phyloP scores from a whole-genome alignment of 805 yeast species.

The Kazachstania viticola region DNA sequence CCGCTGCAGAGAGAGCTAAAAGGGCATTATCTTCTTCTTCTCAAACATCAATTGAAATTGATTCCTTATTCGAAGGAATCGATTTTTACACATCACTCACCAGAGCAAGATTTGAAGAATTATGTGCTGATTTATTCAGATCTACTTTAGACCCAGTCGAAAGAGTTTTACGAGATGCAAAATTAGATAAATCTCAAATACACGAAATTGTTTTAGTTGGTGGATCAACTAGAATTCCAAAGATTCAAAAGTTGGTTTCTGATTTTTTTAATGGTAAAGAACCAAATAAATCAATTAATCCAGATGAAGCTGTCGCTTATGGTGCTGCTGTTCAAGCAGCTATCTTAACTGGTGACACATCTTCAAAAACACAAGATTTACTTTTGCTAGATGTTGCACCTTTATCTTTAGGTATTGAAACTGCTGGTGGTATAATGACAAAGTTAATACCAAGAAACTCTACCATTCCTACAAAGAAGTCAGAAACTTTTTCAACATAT shows the following conservation, averaged over 20 bases:
- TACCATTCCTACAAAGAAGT: constrained; percentile 92
- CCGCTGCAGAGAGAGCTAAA: constrained; percentile 97
- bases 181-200: constrained; percentile 76
- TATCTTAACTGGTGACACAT: constrained; percentile 86
- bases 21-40: constrained; percentile 92
- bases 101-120: constrained; percentile 94
- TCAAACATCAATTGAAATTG: constrained; percentile 88
- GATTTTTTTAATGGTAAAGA: constrained; percentile 95
- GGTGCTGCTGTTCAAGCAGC: constrained; percentile 99
- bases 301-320: constrained; percentile 97
- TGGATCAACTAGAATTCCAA: constrained; percentile 97
- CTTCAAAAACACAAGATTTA: constrained; percentile 90
- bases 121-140: constrained; percentile 87
- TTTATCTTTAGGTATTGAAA: constrained; percentile 90
- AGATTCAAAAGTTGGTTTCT: constrained; percentile 84
- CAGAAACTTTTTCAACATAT: constrained; percentile 89
- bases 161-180: constrained; percentile 81
- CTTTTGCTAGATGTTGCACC: constrained; percentile 93
- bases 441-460: constrained; percentile 92
- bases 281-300: constrained; percentile 91
- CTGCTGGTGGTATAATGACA: constrained; percentile 98
- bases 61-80: constrained; percentile 84
- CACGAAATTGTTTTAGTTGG: constrained; percentile 90
- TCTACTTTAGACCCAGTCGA: constrained; percentile 89
- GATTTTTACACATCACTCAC: constrained; percentile 92